Conservation (phyloP, 768 basidiomycete genomes). For the Kwoniella pini region DNA sequence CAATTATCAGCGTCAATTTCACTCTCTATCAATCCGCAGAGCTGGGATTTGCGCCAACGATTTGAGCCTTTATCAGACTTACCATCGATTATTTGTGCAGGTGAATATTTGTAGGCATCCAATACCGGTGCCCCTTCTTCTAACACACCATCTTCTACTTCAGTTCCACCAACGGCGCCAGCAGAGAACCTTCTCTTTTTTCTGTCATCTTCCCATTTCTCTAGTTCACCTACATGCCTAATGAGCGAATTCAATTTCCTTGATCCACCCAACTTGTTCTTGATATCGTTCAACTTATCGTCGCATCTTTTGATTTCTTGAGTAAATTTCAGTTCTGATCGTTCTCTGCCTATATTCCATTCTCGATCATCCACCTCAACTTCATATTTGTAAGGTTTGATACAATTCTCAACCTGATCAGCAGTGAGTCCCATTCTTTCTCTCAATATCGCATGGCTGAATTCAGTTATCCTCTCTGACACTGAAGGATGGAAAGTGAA, state of each 20-base stretch:
- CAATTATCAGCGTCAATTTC: neutral
- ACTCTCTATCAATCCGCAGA: too few species aligned
- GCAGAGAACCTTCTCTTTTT: slow-evolving; percentile 29
- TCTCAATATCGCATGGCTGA: slow-evolving; percentile 87
- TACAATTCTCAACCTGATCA: slow-evolving; percentile 99
- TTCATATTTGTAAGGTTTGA: slow-evolving; percentile 99
- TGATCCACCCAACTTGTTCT: slow-evolving; percentile 82
- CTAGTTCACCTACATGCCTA: slow-evolving; percentile 75
- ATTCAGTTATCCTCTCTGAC: slow-evolving; percentile 83
- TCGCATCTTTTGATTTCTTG: slow-evolving; percentile 84
- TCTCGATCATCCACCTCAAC: slow-evolving; percentile 90
- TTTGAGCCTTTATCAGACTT: too few species aligned
- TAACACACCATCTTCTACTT: slow-evolving; percentile 56
- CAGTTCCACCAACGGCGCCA: neutral
- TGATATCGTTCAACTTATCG: slow-evolving; percentile 78
- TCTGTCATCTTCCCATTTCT: slow-evolving; percentile 62
- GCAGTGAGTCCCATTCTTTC: slow-evolving; percentile 92
- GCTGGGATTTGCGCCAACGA: too few species aligned
- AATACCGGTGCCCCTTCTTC: slow-evolving; percentile 59
- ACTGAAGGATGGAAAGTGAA: slow-evolving; percentile 87
- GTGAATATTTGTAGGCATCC: slow-evolving; percentile 86
- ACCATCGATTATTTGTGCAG: slow-evolving; percentile 92
- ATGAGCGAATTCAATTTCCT: slow-evolving; percentile 75
- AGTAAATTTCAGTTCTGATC: slow-evolving; percentile 76
- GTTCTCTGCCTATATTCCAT: slow-evolving; percentile 81